These are phyloP conservation scores for Amphibolis antarctica DNA, from an alignment of 106 monocot genomes.

Conservation along the genomic window DNA sequence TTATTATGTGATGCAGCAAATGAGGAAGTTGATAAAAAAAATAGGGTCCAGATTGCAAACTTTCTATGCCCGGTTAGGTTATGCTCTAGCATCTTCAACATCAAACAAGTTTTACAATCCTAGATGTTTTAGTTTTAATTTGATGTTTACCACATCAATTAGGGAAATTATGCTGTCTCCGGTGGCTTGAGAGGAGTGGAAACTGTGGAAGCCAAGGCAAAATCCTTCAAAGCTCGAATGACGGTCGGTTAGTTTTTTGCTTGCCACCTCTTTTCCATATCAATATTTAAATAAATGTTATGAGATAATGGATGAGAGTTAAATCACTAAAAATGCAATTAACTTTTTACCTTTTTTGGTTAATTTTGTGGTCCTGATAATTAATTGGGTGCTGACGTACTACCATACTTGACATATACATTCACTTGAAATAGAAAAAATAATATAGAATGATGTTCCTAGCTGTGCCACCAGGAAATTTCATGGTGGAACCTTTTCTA, in stretches of 20 bases:
- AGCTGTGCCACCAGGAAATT: too few species aligned
- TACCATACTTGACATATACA: too few species aligned
- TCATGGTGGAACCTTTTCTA: too few species aligned
- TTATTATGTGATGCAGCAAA: conserved; percentile 90
- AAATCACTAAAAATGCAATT: too few species aligned
- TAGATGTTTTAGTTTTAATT: background rate
- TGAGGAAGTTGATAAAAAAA: conserved; percentile 77
- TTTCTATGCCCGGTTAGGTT: conserved; percentile 76
- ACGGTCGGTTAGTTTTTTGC: conserved; percentile 34
- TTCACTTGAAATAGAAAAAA: too few species aligned
- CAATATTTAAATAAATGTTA: too few species aligned
- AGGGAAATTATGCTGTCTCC: conserved; percentile 98
- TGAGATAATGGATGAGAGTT: too few species aligned
- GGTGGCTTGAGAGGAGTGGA: conserved; percentile 91
- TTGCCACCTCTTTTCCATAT: too few species aligned
- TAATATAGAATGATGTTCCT: too few species aligned
- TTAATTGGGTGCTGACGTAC: too few species aligned
- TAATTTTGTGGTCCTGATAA: too few species aligned
- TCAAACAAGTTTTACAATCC: background rate
- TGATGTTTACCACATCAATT: background rate
- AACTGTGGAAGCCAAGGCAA: conserved; percentile 83
- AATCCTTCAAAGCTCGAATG: conserved; percentile 97
- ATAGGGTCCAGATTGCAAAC: conserved; percentile 93
- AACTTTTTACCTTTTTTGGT: too few species aligned
- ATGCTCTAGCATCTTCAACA: background rate